phyloP scores from a whole-genome alignment of 768 basidiomycete species.

The Tricholoma bakamatsutake region DNA sequence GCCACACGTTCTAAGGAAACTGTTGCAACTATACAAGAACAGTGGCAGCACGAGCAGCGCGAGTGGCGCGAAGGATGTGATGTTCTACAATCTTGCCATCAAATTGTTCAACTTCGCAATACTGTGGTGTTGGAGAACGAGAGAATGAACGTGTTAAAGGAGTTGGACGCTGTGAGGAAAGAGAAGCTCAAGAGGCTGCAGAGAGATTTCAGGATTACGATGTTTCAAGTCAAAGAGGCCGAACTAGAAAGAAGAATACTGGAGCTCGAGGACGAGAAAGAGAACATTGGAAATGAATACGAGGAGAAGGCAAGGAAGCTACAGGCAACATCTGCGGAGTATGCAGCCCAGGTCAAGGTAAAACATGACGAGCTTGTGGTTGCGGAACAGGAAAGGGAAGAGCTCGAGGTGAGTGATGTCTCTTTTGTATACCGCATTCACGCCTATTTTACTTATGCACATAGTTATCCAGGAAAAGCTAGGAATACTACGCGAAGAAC shows the following conservation, averaged over 20 bases:
- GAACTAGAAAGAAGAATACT: constrained; percentile 51
- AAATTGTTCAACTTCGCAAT: constrained; percentile 57
- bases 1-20: constrained; percentile 35
- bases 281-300: constrained; percentile 18
- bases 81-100: constrained; percentile 55
- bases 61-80: constrained; percentile 63
- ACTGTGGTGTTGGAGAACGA: constrained; percentile 50
- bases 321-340: constrained; percentile 25
- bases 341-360: constrained; percentile 33
- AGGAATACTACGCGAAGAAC: constrained; percentile 40
- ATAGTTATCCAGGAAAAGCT: constrained; percentile 27
- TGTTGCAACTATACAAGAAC: constrained; percentile 37
- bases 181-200: constrained; percentile 58
- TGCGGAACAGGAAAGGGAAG: constrained; percentile 38
- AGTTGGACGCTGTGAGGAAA: constrained; percentile 45
- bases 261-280: constrained; percentile 45
- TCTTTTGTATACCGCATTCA: neutral
- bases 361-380: constrained; percentile 32
- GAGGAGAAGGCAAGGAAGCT: constrained; percentile 23
- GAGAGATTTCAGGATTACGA: constrained; percentile 61
- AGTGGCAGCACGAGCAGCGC: constrained; percentile 47
- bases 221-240: constrained; percentile 58
- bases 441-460: constrained; percentile 3
- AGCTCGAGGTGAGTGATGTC: constrained; percentile 36
- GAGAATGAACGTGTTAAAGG: constrained; percentile 42